phyloP scores from a whole-genome alignment of 2,329 filamentous ascomycete genomes.

The Colletotrichum aenigma region DNA sequence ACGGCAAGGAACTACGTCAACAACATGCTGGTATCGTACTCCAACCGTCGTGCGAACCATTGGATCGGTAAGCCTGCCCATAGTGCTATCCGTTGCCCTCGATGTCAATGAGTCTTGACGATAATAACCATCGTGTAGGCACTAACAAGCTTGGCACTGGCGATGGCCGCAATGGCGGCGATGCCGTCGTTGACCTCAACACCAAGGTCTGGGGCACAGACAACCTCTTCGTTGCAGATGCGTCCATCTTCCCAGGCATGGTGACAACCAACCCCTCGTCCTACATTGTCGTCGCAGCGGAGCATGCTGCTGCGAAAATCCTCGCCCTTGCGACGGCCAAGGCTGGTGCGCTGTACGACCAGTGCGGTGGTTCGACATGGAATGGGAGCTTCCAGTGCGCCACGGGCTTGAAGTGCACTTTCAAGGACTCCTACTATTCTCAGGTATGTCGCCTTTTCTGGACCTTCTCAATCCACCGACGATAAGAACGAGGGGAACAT shows the following conservation, averaged over 20 bases:
- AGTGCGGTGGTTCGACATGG: conserved; percentile 26
- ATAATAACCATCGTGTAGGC: conserved; percentile 31
- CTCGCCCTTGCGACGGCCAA: conserved; percentile 16
- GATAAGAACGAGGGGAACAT: neutral
- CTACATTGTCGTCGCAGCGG: conserved; percentile 67
- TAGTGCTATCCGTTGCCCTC: rapidly evolving
- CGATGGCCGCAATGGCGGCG: conserved; percentile 58
- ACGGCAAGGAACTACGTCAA: conserved; percentile 62
- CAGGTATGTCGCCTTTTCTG: neutral
- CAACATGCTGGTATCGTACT: conserved; percentile 44
- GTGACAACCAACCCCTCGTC: conserved; percentile 71
- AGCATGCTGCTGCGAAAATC: conserved; percentile 53
- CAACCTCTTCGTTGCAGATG: conserved; percentile 72
- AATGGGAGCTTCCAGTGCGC: conserved; percentile 25
- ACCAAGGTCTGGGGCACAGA: conserved; percentile 71
- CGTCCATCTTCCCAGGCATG: conserved; percentile 71
- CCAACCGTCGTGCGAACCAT: conserved; percentile 51
- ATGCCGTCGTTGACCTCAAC: conserved; percentile 65
- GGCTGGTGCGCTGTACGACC: conserved; percentile 14
- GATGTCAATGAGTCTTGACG: too few species aligned
- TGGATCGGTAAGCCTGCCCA: conserved; percentile 45
- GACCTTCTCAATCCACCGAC: rapidly evolving
- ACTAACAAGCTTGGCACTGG: conserved; percentile 66
- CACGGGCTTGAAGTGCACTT: conserved; percentile 18
- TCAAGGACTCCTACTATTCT: conserved; percentile 23